Percentiles rank a stretch among this genome's conserved stretches.
Conservation (phyloP, 129 eudicot genomes). For the Pseudognaphalium luteoalbum region DNA sequence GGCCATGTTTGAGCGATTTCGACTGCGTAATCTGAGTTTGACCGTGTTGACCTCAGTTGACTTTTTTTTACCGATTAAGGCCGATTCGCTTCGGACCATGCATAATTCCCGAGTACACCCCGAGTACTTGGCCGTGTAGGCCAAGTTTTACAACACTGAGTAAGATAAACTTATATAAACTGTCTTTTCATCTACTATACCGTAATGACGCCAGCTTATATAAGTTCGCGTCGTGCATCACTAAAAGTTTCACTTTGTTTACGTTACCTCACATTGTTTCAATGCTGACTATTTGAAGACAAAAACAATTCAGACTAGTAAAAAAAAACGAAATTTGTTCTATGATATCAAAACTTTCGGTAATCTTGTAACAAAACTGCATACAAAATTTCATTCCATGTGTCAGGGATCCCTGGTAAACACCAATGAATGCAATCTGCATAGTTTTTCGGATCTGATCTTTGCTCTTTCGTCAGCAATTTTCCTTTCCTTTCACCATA, state of each 20-base stretch:
- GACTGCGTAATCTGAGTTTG: no score
- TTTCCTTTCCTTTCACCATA: constrained; percentile 92
- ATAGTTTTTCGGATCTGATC: constrained; percentile 64
- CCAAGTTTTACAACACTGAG: no score
- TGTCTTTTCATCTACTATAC: no score
- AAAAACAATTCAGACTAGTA: neutral
- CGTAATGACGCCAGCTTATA: no score
- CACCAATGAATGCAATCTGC: constrained; percentile 99
- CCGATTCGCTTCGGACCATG: no score
- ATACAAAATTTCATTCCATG: constrained; percentile 90
- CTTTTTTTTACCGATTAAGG: no score
- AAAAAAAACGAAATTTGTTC: neutral
- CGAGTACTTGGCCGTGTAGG: no score
- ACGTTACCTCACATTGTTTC: neutral
- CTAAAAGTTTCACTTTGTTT: neutral
- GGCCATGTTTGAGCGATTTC: no score
- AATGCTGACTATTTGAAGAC: neutral
- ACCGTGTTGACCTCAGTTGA: no score
- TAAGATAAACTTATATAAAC: neutral
- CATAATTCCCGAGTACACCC: no score
- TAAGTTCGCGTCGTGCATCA: neutral
- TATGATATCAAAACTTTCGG: constrained; percentile 27
- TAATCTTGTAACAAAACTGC: constrained; percentile 74
- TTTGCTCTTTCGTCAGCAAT: constrained; percentile 77
- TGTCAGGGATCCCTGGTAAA: constrained; percentile 93